A percentile compares a stretch with the other conserved stretches of the same genome.
Evolutionary conservation across 192 early-diverging fungal species (phyloP).

Genomic region (Coemansia sp.): DNA sequence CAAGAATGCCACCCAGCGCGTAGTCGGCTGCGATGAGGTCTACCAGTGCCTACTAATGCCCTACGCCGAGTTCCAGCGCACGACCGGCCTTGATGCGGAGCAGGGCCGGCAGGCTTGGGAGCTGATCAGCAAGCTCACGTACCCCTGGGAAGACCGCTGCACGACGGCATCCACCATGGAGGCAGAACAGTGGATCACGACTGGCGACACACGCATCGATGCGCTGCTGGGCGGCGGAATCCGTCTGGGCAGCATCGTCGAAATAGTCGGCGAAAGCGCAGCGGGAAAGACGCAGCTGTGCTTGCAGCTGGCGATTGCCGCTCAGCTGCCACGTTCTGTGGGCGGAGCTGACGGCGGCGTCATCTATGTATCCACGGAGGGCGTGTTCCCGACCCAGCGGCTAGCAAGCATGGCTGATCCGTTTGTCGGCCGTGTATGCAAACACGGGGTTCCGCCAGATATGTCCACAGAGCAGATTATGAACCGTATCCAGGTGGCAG

Average conservation of each 20-base stretch:
- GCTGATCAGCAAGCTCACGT: conserved; percentile 8
- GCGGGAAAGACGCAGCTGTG: conserved; percentile 87
- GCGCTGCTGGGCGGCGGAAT: conserved; percentile 61
- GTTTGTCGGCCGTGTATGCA: too few species aligned
- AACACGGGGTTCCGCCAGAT: too few species aligned
- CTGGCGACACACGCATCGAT: conserved; percentile 57
- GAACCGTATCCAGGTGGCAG: conserved; percentile 64
- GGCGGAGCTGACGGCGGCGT: conserved; percentile 63
- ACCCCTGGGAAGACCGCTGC: conserved; percentile 26
- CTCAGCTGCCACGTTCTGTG: conserved; percentile 56
- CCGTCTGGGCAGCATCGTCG: conserved; percentile 59
- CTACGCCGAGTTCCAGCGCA: conserved; percentile 18
- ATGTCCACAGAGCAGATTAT: conserved; percentile 9
- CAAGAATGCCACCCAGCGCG: too few species aligned
- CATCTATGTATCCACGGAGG: conserved; percentile 73
- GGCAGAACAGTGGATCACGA: conserved; percentile 45
- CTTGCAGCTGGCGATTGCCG: conserved; percentile 74
- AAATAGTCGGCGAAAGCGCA: conserved; percentile 74
- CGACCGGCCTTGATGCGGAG: conserved; percentile 10
- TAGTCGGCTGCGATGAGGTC: conserved; percentile 19
- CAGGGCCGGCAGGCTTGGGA: conserved; percentile 12
- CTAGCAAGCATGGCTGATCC: conserved; percentile 54
- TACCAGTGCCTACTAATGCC: conserved; percentile 36
- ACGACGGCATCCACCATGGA: not conserved
- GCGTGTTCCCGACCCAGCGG: conserved; percentile 63